Base-by-base conservation (phyloP, 208 protist species). In the Naegleria gruberi region DNA sequence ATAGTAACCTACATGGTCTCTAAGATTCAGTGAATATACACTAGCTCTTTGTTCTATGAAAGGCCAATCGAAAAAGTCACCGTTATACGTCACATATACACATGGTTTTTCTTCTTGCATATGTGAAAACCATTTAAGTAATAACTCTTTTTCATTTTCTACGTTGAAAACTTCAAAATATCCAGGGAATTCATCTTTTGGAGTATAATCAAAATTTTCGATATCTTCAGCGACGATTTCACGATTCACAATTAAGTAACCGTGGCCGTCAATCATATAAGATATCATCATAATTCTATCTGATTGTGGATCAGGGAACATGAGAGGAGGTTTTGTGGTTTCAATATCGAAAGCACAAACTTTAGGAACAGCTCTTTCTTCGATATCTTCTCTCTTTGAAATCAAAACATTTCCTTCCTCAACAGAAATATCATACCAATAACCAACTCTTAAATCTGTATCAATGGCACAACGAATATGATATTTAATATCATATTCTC, bases 261-360 rank as follows among this genome's bases (percentile, higher is more conserved):
- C 99, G 83, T 98, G 95, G 0, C 97, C 96, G 92, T 99, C 98
- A 10, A 99, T 89, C 98, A 99, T 99, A 94, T 99, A 99, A 4
- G 99, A 99, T 88, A 99, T 99, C 98, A 99, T 99, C 95, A 99
- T 99, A 57, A 99, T 98, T 90, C 96, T 93, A 94, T 99, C 99
- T 23, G 95, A 94, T 89, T 44, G 8, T 0, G 93, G 44, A 91
- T 99, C 98, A 41, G 99, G 99, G 93, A 99, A 99, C 91, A 98
- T 99, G 73, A 99, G 94, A 44, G 98, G 99, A 6, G 96, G 93
- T 92, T 99, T 99, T 0, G 98, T 99, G 8, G 97, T 99, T 92
- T 99, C 99, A 91, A 99, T 99, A 96, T 99, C 99, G 90, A 99
- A 99, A 0, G 98, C 97, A 44, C 95, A 95, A 1, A 98, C 94